A percentile compares a stretch with the other conserved stretches of the same genome.
Conservation (phyloP, 345 rosid species). For the Rhodomyrtus tomentosa region DNA sequence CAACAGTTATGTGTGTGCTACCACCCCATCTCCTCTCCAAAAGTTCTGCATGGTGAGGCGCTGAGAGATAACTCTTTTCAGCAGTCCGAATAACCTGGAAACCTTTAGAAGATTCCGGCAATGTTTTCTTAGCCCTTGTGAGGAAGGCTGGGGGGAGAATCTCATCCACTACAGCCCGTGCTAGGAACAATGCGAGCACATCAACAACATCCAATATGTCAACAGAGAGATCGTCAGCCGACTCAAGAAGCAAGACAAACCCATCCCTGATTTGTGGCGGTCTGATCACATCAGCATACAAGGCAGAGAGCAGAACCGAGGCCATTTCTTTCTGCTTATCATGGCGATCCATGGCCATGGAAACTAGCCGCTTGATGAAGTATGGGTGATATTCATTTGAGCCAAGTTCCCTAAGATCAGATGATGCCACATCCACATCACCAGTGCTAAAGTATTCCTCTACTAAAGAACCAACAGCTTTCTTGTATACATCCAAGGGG, state of each 20-base stretch:
- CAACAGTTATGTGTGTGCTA: conserved; percentile 80
- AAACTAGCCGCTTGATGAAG: conserved; percentile 82
- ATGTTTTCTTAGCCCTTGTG: conserved; percentile 62
- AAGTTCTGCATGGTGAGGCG: conserved; percentile 98
- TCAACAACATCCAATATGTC: conserved; percentile 88
- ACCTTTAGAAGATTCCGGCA: conserved; percentile 73
- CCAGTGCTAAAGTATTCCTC: conserved; percentile 93
- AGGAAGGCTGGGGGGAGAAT: conserved; percentile 91
- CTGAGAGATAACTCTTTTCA: conserved; percentile 93
- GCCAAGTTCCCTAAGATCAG: conserved; percentile 93
- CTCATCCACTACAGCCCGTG: conserved; percentile 96
- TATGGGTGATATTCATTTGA: conserved; percentile 83
- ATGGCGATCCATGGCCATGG: conserved; percentile 98
- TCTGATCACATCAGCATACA: conserved; percentile 85
- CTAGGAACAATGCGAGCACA: conserved; percentile 76
- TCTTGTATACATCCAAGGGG: conserved; percentile 92
- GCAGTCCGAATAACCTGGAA: conserved; percentile 75
- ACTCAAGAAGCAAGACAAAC: conserved; percentile 89
- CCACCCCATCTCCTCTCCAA: conserved; percentile 99
- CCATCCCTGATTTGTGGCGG: conserved; percentile 92
- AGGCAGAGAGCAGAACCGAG: conserved; percentile 79
- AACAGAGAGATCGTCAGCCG: conserved; percentile 90
- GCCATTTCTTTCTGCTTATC: conserved; percentile 99
- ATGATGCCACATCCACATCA: conserved; percentile 85
- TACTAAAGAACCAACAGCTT: conserved; percentile 66